phyloP scores from a whole-genome alignment of 2,329 filamentous ascomycete species.

The Diplodia sapinea region DNA sequence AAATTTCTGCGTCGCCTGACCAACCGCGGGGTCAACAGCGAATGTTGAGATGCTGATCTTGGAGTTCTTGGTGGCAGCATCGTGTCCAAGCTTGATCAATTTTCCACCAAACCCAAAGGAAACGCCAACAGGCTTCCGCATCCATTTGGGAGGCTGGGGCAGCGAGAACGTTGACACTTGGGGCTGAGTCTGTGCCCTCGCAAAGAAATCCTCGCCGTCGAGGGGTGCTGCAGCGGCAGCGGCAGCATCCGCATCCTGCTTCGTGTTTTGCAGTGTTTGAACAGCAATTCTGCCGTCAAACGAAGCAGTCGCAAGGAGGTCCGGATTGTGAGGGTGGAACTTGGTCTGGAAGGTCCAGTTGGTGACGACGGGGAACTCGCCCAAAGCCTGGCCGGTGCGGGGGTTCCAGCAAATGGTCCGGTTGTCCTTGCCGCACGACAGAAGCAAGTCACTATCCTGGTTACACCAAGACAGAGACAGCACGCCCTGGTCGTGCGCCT shows the following conservation, averaged over 20 bases:
- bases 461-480: slow-evolving; percentile 94
- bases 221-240: slow-evolving; percentile 69
- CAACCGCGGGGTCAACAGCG: slow-evolving; percentile 83
- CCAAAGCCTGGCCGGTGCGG: slow-evolving; percentile 82
- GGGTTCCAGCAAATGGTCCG: slow-evolving; percentile 96
- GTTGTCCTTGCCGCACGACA: slow-evolving; percentile 97
- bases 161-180: slow-evolving; percentile 90
- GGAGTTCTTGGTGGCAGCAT: slow-evolving; percentile 67
- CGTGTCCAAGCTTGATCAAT: slow-evolving; percentile 75
- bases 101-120: slow-evolving; percentile 97
- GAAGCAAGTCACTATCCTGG: slow-evolving; percentile 84
- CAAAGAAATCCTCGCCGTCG: slow-evolving; percentile 96
- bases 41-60: slow-evolving; percentile 87
- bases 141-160: slow-evolving; percentile 85
- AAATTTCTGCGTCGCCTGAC: slow-evolving; percentile 83
- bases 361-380: slow-evolving; percentile 96
- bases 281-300: slow-evolving; percentile 96
- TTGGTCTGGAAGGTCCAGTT: slow-evolving; percentile 98
- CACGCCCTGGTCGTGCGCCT: slow-evolving; percentile 93
- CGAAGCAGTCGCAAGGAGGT: slow-evolving; percentile 89
- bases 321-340: slow-evolving; percentile 93
- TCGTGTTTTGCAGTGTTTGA: slow-evolving; percentile 93
- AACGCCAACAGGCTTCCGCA: slow-evolving; percentile 81
- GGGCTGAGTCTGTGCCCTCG: slow-evolving; percentile 87
- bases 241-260: slow-evolving; percentile 67